Conservation (phyloP, 2,329 filamentous ascomycete genomes). For the Ophiobolus disseminans region DNA sequence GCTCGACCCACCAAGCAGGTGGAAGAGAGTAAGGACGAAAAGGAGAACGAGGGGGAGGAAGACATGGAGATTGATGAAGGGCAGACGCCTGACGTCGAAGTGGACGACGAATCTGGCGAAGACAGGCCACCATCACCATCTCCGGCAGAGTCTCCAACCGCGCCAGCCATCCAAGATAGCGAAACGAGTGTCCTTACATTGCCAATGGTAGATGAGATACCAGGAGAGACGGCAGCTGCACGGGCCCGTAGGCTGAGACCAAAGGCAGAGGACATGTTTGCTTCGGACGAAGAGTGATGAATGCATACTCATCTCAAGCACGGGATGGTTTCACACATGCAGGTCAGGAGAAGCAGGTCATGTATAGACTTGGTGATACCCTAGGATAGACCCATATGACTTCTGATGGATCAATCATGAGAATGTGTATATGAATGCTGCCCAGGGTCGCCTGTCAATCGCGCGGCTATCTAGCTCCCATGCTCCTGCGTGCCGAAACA, state of each 20-base stretch:
- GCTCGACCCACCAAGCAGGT: constrained; percentile 8
- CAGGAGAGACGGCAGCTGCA: constrained; percentile 45
- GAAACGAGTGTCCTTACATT: no score
- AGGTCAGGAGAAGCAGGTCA: no score
- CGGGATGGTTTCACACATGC: no score
- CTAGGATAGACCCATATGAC: constrained; percentile 9
- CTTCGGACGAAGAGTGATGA: constrained; percentile 36
- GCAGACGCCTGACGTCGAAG: constrained; percentile 3
- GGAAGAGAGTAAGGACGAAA: constrained; percentile 4
- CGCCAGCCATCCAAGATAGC: no score
- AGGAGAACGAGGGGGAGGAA: constrained; percentile 30
- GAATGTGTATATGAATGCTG: no score
- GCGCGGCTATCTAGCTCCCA: no score
- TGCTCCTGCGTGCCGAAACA: no score
- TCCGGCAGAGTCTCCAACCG: neutral
- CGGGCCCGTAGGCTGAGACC: constrained; percentile 44
- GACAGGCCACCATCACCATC: neutral
- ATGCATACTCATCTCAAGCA: no score
- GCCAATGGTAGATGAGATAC: constrained; percentile 23
- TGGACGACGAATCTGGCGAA: constrained; percentile 8
- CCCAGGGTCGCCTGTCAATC: no score
- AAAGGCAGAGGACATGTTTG: constrained; percentile 51
- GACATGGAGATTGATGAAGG: constrained; percentile 29
- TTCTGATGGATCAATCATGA: no score
- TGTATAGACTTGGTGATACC: constrained; percentile 21